A percentile compares a stretch with the other conserved stretches of the same genome.
Evolutionary conservation across 164 flowering plant genomes (phyloP).

Genomic region (Malania oleifera): DNA sequence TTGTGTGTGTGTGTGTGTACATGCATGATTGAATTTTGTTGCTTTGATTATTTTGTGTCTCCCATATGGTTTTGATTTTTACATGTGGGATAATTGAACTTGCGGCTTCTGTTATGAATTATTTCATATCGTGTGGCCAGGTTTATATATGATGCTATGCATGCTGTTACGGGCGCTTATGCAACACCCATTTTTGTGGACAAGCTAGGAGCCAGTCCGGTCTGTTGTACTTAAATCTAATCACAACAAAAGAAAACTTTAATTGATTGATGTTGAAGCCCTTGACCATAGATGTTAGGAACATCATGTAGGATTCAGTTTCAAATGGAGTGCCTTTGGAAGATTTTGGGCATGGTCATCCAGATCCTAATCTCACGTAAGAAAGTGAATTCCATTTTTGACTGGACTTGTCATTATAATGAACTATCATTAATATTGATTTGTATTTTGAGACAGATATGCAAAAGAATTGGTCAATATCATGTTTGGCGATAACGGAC

Average conservation of each 20-base stretch:
- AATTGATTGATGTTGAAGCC: constrained; percentile 4
- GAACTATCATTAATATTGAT: not conserved
- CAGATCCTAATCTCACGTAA: constrained; percentile 99
- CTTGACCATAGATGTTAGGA: constrained; percentile 18
- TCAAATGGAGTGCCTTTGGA: constrained; percentile 86
- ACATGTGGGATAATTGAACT: too few species aligned
- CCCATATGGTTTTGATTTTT: too few species aligned
- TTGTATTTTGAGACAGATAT: constrained; percentile 46
- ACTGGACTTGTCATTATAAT: not conserved
- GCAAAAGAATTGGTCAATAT: constrained; percentile 91
- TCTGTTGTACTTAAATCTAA: constrained; percentile 26
- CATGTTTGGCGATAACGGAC: constrained; percentile 75
- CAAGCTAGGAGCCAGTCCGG: constrained; percentile 70
- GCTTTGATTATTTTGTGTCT: too few species aligned
- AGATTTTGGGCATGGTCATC: constrained; percentile 99
- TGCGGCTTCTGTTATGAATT: not conserved
- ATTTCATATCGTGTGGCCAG: constrained; percentile 31
- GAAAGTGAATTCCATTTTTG: constrained; percentile 14
- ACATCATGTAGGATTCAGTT: constrained; percentile 68
- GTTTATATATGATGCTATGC: constrained; percentile 97
- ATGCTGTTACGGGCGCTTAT: constrained; percentile 98
- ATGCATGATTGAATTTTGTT: too few species aligned
- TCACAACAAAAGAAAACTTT: not conserved
- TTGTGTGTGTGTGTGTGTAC: too few species aligned
- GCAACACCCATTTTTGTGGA: constrained; percentile 97